A percentile compares a stretch with the other conserved stretches of the same genome.
Evolutionary conservation across 1,284 basidiomycete genomes (phyloP).

Genomic region (Flammula alnicola): DNA sequence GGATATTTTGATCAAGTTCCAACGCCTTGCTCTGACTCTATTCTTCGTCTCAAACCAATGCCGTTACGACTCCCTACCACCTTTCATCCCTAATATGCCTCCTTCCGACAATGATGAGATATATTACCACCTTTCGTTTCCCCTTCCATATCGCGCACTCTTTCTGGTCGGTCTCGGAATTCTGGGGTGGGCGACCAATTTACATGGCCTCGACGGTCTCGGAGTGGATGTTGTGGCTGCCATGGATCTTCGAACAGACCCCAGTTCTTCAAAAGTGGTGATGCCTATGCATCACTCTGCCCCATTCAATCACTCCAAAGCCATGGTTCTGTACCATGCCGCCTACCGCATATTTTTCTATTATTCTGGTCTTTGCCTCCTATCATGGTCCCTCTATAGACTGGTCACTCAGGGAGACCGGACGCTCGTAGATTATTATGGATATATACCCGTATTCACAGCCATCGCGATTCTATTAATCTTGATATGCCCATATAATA

Average conservation of each 20-base stretch:
- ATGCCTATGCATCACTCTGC: slow-evolving; percentile 38
- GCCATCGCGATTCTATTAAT: slow-evolving; percentile 60
- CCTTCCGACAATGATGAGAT: slow-evolving; percentile 37
- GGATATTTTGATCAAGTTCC: slow-evolving; percentile 7
- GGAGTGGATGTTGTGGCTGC: slow-evolving; percentile 76
- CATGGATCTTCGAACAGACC: slow-evolving; percentile 60
- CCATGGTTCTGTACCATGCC: slow-evolving; percentile 54
- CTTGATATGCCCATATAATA: slow-evolving; percentile 69
- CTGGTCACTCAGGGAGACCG: slow-evolving; percentile 60
- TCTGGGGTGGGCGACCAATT: slow-evolving; percentile 84
- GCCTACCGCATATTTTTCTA: slow-evolving; percentile 70
- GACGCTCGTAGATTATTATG: slow-evolving; percentile 70
- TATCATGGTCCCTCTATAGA: slow-evolving; percentile 72
- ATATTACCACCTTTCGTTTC: slow-evolving; percentile 65
- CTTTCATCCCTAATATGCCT: slow-evolving; percentile 38
- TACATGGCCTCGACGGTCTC: slow-evolving; percentile 79
- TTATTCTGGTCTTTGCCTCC: slow-evolving; percentile 63
- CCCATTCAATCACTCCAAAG: slow-evolving; percentile 37
- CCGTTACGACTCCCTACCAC: slow-evolving; percentile 16
- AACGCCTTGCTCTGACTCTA: too few relatives aligned
- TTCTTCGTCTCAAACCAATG: too few relatives aligned
- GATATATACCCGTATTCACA: slow-evolving; percentile 75
- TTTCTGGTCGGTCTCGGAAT: slow-evolving; percentile 73
- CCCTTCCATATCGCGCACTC: slow-evolving; percentile 83
- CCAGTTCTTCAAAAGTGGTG: slow-evolving; percentile 31